These are phyloP conservation scores for Glutinoglossum americanum DNA, from an alignment of 495 filamentous ascomycete genomes.

Conservation along the genomic window DNA sequence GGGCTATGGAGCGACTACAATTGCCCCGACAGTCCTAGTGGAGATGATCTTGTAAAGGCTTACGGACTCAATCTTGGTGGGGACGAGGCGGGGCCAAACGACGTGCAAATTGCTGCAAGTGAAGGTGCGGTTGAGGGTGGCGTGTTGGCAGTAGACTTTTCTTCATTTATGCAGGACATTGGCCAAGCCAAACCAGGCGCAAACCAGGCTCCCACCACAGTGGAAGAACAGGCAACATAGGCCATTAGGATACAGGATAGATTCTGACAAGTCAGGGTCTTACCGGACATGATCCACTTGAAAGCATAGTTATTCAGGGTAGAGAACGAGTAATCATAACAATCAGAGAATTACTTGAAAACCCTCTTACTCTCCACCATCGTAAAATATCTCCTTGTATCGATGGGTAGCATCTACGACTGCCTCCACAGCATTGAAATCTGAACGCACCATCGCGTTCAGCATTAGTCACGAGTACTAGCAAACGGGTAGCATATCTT, in stretches of 20 bases:
- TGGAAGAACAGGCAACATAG: neutral
- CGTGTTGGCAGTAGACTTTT: neutral
- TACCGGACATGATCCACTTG: neutral
- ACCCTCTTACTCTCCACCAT: conserved; percentile 15
- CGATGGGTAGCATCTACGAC: conserved; percentile 80
- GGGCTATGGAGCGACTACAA: conserved; percentile 6
- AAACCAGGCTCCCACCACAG: neutral
- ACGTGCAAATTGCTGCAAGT: neutral
- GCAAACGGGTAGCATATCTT: conserved; percentile 8
- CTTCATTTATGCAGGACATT: neutral
- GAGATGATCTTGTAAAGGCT: neutral
- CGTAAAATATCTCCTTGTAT: conserved; percentile 61
- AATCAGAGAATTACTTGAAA: neutral
- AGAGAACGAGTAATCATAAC: neutral
- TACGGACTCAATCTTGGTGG: neutral
- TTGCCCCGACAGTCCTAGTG: neutral
- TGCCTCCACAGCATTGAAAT: conserved; percentile 57
- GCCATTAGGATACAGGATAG: neutral
- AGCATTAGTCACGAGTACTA: neutral
- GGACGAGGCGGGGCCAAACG: neutral
- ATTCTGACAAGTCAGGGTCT: neutral
- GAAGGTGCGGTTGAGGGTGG: neutral
- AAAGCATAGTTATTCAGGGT: neutral
- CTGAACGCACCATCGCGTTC: conserved; percentile 27
- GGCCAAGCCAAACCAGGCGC: neutral